phyloP scores from a whole-genome alignment of 176 grass and related monocot genomes.

The Zoysia japonica region DNA sequence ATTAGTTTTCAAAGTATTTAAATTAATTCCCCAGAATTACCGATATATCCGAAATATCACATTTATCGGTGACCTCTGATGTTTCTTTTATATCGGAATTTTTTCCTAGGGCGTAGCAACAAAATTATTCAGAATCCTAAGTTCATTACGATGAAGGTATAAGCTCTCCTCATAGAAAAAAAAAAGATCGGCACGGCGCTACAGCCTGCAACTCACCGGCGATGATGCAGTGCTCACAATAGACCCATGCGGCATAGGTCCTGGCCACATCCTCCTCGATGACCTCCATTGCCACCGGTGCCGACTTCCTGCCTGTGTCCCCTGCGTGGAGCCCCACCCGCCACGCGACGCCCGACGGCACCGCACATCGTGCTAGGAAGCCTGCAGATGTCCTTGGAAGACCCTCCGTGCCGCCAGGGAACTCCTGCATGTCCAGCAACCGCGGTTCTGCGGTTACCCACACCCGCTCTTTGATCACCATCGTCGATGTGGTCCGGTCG shows the following conservation, averaged over 20 bases:
- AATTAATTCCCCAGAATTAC: too few species aligned
- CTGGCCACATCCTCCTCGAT: slow-evolving; percentile 71
- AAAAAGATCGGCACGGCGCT: not conserved
- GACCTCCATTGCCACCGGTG: slow-evolving; percentile 44
- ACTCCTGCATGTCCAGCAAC: slow-evolving; percentile 40
- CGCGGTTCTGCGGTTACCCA: slow-evolving; percentile 35
- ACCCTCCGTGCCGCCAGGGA: slow-evolving; percentile 5
- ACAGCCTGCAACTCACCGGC: slow-evolving; percentile 46
- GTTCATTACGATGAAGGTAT: not conserved
- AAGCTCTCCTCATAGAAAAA: not conserved
- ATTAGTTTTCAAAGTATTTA: too few species aligned
- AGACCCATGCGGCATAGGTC: slow-evolving; percentile 34
- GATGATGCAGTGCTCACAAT: slow-evolving; percentile 71
- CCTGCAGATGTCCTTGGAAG: not conserved
- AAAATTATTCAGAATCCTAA: not conserved
- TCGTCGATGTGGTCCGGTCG: not conserved
- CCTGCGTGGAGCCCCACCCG: slow-evolving; percentile 36
- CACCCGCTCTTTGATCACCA: slow-evolving; percentile 54
- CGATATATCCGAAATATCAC: too few species aligned
- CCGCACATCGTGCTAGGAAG: slow-evolving; percentile 29
- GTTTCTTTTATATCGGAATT: too few species aligned
- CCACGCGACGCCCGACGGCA: slow-evolving; percentile 31
- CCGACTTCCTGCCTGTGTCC: not conserved
- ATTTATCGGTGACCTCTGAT: too few species aligned
- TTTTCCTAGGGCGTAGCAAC: not conserved